These are phyloP conservation scores for Dendrocalamus sinicus DNA, from an alignment of 176 grass and related monocot genomes.

Conservation along the genomic window DNA sequence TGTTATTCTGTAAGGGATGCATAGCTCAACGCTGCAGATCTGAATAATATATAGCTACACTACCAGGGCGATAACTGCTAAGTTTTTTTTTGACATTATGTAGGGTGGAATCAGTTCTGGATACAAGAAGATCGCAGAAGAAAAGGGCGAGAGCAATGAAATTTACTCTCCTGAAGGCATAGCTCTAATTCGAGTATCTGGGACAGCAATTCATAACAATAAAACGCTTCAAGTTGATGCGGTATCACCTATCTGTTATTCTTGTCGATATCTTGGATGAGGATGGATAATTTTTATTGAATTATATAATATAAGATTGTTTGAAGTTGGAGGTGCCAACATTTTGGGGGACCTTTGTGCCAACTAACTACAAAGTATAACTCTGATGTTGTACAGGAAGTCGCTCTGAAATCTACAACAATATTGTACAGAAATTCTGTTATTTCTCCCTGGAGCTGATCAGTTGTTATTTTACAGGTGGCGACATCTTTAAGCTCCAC, in stretches of 20 bases:
- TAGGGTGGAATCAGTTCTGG: conserved; percentile 86
- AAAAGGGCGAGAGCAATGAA: conserved; percentile 69
- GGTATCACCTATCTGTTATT: conserved; percentile 57
- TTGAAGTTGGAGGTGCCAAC: neutral
- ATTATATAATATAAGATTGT: neutral
- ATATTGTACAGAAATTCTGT: neutral
- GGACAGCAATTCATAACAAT: conserved; percentile 74
- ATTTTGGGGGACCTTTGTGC: neutral
- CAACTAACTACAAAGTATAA: neutral
- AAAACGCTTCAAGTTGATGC: conserved; percentile 89
- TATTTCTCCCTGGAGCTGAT: conserved; percentile 29
- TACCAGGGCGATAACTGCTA: neutral
- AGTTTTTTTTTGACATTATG: conserved; percentile 13
- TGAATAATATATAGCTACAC: conserved; percentile 1
- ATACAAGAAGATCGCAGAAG: conserved; percentile 65
- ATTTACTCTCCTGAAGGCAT: conserved; percentile 76
- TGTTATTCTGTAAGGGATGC: conserved; percentile 13
- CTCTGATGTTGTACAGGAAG: neutral
- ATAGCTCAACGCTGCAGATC: neutral
- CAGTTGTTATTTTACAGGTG: conserved; percentile 58
- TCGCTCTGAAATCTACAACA: neutral
- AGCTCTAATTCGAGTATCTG: conserved; percentile 82
- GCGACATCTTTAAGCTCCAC: conserved; percentile 81
- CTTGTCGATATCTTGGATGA: conserved; percentile 14
- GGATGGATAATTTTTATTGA: neutral